Evolutionary conservation across 2,329 filamentous ascomycete genomes (phyloP).

Genomic region (Aspergillus sp.): DNA sequence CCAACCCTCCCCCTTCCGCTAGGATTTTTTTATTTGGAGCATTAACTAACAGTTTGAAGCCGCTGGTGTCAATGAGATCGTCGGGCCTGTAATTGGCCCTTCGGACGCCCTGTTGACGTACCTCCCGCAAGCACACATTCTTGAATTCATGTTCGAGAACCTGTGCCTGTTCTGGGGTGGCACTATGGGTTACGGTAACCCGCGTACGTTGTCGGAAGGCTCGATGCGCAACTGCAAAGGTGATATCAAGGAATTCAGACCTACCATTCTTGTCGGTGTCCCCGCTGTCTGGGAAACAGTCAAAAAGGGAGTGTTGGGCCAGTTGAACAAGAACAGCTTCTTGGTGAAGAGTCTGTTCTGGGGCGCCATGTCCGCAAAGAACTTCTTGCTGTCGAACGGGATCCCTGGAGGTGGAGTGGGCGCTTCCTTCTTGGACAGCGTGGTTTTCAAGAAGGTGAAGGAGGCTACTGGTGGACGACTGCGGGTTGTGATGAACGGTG

Average conservation of each 20-base stretch:
- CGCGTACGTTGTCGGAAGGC: conserved; percentile 75
- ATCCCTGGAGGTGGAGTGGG: conserved; percentile 45
- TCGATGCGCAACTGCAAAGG: conserved; percentile 85
- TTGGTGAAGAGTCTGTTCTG: conserved; percentile 72
- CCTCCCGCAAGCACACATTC: conserved; percentile 87
- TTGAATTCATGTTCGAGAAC: conserved; percentile 95
- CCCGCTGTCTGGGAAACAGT: conserved; percentile 96
- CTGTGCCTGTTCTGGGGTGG: conserved; percentile 80
- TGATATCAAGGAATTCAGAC: conserved; percentile 85
- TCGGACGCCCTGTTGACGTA: conserved; percentile 80
- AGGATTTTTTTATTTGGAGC: no score
- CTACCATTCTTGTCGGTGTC: conserved; percentile 86
- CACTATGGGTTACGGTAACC: conserved; percentile 86
- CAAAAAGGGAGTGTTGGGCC: conserved; percentile 81
- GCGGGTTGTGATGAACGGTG: conserved; percentile 88
- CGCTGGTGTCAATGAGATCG: conserved; percentile 69
- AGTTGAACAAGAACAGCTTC: conserved; percentile 64
- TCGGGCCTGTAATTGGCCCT: conserved; percentile 69
- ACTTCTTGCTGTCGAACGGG: conserved; percentile 48
- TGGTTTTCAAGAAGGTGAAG: conserved; percentile 89
- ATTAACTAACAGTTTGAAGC: conserved; percentile 38
- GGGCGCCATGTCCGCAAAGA: conserved; percentile 55
- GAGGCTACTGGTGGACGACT: conserved; percentile 81
- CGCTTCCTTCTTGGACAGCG: conserved; percentile 61
- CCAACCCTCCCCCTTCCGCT: neutral